Base-by-base conservation (phyloP, 2,329 filamentous ascomycete genomes). In the Colletotrichum coccodes region DNA sequence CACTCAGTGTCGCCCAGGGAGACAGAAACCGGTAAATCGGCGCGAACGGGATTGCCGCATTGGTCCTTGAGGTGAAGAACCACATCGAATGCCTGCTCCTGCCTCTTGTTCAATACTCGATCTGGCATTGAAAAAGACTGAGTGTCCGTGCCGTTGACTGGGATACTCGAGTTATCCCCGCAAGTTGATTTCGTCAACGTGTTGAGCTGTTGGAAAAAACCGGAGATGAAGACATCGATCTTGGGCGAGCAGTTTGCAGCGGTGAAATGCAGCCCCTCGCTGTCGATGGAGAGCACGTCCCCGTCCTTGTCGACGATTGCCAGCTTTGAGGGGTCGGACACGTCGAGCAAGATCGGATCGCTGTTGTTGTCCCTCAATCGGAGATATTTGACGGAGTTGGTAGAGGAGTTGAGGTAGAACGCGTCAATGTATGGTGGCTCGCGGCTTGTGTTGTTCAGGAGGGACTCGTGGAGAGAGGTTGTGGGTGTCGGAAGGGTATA, bases 341-440 rank as follows among this genome's bases (percentile, higher is more conserved):
- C 72, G 62, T 82, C 80, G 2, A 82, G 64, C 50, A 74, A 75
- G 58, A 77, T 71, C 0, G 74, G 73, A 0, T 73, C 75, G 2
- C 76, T 73, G 7, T 70, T 61, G 3, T 72, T 71, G 56, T 82
- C 77, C 0, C 76, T 69, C 4, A 81, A 64, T 0, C 79, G 78
- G 14, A 82, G 57, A 49, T 76, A 81, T 2, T 80, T 56, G 0
- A 80, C 79, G 4, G 75, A 71, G 2, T 80, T 62, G 1, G 76
- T 77, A 18, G 76, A 73, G 3, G 70, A 72, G 26, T 78, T 74
- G 53, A 81, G 78, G 47, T 76, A 75, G 26, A 82, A 73, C 0
- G 80, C 77, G 56, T 82, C 78, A 4, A 82, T 76, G 52, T 79
- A 82, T 0, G 80, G 79, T 70, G 75, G 7, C 76, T 65, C 6